phyloP scores from a whole-genome alignment of 352 stramenopile species.

The Peronospora farinosa region DNA sequence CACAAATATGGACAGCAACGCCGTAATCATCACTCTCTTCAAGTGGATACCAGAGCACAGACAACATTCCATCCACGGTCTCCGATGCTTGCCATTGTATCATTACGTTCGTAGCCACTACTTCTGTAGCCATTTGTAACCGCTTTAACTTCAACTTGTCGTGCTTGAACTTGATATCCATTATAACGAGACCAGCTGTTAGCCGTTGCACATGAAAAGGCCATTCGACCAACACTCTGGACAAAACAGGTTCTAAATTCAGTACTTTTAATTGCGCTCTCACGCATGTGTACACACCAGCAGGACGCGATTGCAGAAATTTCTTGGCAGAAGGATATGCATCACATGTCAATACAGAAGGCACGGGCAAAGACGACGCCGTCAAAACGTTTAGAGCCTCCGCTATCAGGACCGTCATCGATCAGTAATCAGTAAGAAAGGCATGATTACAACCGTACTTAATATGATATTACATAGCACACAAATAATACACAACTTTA shows the following conservation, averaged over 20 bases:
- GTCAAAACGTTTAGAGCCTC: slow-evolving; percentile 12
- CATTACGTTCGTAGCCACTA: slow-evolving; percentile 10
- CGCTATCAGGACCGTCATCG: slow-evolving; percentile 12
- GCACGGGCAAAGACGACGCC: background rate
- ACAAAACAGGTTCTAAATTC: background rate
- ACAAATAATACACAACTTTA: background rate
- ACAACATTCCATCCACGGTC: slow-evolving; percentile 51
- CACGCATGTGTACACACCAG: slow-evolving; percentile 63
- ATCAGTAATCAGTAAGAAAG: no score
- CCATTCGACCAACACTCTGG: slow-evolving; percentile 36
- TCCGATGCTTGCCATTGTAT: slow-evolving; percentile 4
- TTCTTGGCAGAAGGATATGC: slow-evolving; percentile 35
- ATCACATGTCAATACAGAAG: slow-evolving; percentile 1
- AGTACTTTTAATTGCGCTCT: slow-evolving; percentile 20
- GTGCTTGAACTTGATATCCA: background rate
- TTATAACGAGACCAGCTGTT: slow-evolving; percentile 18
- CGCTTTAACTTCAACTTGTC: slow-evolving; percentile 14
- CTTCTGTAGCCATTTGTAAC: slow-evolving; percentile 12
- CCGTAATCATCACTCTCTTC: slow-evolving; percentile 17
- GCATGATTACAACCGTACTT: slow-evolving; percentile 1
- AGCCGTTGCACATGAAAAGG: slow-evolving; percentile 56
- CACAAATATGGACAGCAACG: slow-evolving; percentile 47
- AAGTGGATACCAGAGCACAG: slow-evolving; percentile 47
- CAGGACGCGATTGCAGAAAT: slow-evolving; percentile 42
- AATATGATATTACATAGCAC: background rate